phyloP scores from a whole-genome alignment of 495 filamentous ascomycete species.

The Margaritispora aquatica region DNA sequence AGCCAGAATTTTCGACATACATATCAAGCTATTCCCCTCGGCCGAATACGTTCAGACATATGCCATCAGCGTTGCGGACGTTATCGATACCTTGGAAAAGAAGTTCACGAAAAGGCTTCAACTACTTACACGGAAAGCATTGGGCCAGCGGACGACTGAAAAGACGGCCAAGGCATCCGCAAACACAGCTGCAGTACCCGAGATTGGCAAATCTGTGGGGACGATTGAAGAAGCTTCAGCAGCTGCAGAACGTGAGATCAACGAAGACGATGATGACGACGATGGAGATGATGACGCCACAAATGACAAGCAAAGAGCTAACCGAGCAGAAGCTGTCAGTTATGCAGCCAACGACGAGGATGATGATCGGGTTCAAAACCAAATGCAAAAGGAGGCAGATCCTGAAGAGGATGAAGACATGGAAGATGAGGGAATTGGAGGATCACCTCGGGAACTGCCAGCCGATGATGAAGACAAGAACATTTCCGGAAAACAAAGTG shows the following conservation, averaged over 20 bases:
- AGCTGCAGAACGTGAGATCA: conserved; percentile 39
- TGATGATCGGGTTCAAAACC: conserved; percentile 65
- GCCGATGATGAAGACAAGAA: conserved; percentile 37
- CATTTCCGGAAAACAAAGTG: conserved; percentile 29
- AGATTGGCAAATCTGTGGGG: conserved; percentile 74
- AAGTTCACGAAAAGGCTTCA: conserved; percentile 70
- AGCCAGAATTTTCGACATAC: conserved; percentile 79
- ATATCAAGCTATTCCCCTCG: conserved; percentile 74
- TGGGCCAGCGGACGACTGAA: conserved; percentile 68
- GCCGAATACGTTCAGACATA: conserved; percentile 81
- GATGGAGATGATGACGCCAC: conserved; percentile 86
- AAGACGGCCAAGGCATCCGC: conserved; percentile 45
- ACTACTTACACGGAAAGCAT: conserved; percentile 59
- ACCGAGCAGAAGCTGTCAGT: conserved; percentile 71
- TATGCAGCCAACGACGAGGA: conserved; percentile 92
- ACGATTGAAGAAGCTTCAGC: conserved; percentile 52
- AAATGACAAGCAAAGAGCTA: conserved; percentile 63
- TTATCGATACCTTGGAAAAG: conserved; percentile 69
- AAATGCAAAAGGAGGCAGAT: conserved; percentile 46
- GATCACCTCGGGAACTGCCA: conserved; percentile 37
- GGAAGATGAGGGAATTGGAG: conserved; percentile 52
- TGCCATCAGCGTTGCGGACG: conserved; percentile 70
- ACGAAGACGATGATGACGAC: conserved; percentile 66
- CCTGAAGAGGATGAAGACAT: conserved; percentile 42
- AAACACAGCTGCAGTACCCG: conserved; percentile 63